These are phyloP conservation scores for Paecilomyces sp. DNA, from an alignment of 2,329 filamentous ascomycete genomes.

Conservation along the genomic window DNA sequence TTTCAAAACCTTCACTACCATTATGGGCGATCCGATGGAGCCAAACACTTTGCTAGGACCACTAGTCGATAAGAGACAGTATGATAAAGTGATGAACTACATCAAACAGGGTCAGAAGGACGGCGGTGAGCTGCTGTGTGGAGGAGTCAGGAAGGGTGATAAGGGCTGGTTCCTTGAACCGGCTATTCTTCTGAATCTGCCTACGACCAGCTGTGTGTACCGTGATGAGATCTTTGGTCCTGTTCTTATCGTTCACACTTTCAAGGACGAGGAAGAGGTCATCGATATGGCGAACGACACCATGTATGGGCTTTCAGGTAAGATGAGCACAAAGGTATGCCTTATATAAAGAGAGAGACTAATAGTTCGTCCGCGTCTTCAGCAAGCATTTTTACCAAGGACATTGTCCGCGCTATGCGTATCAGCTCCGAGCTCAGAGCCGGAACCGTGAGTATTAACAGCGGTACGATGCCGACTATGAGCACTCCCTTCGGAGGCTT, in stretches of 20 bases:
- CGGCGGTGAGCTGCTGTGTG: conserved; percentile 7
- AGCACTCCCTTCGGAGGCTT: neutral
- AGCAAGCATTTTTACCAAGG: conserved; percentile 67
- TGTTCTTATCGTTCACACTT: conserved; percentile 12
- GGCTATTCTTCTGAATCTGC: conserved; percentile 17
- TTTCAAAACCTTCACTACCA: conserved; percentile 9
- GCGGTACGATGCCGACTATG: neutral
- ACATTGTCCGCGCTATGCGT: conserved; percentile 60
- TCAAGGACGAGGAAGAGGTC: conserved; percentile 9
- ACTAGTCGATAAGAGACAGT: conserved; percentile 11
- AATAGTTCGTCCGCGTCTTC: conserved; percentile 18
- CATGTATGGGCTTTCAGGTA: conserved; percentile 3
- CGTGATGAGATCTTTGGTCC: conserved; percentile 21
- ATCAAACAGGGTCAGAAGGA: conserved; percentile 10
- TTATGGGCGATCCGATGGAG: conserved; percentile 11
- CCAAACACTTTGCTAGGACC: conserved; percentile 7
- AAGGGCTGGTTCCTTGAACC: conserved; percentile 12
- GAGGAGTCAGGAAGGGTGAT: conserved; percentile 3
- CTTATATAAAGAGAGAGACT: neutral
- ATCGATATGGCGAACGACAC: conserved; percentile 6
- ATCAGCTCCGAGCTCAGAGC: conserved; percentile 61
- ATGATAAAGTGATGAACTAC: conserved; percentile 22
- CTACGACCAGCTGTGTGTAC: conserved; percentile 6
- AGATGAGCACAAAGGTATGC: neutral
- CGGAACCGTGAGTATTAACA: conserved; percentile 30